Evolutionary conservation across 2,329 filamentous ascomycete species (phyloP).

Genomic region (Dendryphion nanum): DNA sequence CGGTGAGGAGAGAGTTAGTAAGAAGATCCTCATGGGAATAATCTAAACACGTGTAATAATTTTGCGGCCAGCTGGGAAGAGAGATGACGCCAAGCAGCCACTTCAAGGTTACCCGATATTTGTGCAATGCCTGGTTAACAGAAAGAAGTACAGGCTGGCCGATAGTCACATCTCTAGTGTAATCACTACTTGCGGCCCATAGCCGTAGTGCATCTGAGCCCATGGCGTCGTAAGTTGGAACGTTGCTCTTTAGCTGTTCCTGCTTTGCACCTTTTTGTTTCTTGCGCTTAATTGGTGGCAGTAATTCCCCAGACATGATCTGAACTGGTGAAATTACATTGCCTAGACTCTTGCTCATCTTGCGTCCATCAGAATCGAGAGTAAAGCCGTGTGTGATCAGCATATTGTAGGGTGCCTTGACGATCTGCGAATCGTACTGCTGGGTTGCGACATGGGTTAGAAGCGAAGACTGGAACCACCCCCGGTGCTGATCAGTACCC

Average conservation of each 20-base stretch:
- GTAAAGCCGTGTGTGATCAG: constrained; percentile 97
- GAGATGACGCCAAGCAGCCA: constrained; percentile 73
- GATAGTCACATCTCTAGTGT: constrained; percentile 82
- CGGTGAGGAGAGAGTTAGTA: constrained; percentile 17
- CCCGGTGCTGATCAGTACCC: constrained; percentile 92
- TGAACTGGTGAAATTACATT: constrained; percentile 79
- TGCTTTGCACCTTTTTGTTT: constrained; percentile 52
- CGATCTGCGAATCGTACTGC: constrained; percentile 13
- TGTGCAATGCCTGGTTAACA: constrained; percentile 74
- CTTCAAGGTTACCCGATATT: constrained; percentile 86
- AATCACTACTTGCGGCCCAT: constrained; percentile 91
- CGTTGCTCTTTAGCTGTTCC: constrained; percentile 30
- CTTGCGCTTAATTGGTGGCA: constrained; percentile 67
- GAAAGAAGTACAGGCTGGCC: constrained; percentile 74
- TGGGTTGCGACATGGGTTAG: constrained; percentile 77
- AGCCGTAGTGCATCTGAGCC: constrained; percentile 85
- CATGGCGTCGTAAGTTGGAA: constrained; percentile 62
- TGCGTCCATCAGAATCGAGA: constrained; percentile 83
- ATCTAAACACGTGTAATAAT: constrained; percentile 20
- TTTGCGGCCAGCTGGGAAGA: constrained; percentile 40
- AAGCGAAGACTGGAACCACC: constrained; percentile 97
- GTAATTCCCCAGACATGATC: constrained; percentile 79
- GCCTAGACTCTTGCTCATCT: constrained; percentile 97
- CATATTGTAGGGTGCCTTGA: constrained; percentile 73
- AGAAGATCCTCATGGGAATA: neutral